Percentiles rank a stretch among this genome's conserved stretches.
Conservation (phyloP, 345 rosid species). For the Arabidopsis suecica region DNA sequence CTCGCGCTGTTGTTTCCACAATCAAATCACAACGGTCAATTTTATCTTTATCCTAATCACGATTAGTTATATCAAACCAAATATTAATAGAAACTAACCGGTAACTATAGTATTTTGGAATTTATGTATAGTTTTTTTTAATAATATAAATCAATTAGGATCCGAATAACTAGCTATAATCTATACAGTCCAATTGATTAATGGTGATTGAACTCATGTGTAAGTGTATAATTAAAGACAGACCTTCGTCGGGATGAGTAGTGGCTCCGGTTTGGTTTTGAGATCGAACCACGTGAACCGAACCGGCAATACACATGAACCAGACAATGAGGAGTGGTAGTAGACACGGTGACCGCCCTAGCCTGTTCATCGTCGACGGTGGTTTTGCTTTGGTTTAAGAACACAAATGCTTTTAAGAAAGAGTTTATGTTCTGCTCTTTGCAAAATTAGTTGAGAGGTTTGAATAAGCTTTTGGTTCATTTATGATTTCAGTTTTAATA, state of each 20-base stretch:
- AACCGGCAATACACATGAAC: constrained; percentile 14
- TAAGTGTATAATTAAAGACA: background rate
- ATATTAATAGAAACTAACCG: too few species aligned
- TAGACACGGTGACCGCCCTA: background rate
- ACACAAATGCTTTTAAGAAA: too few species aligned
- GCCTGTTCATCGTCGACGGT: constrained; percentile 1
- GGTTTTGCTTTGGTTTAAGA: background rate
- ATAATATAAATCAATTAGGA: too few species aligned
- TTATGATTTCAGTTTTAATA: too few species aligned
- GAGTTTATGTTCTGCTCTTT: too few species aligned
- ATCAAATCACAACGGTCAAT: background rate
- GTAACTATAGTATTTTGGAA: too few species aligned
- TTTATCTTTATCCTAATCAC: too few species aligned
- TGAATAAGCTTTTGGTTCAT: too few species aligned
- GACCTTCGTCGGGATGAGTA: constrained; percentile 36
- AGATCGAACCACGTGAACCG: constrained; percentile 25
- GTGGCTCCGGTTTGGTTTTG: constrained; percentile 33
- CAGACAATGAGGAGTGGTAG: constrained; percentile 24
- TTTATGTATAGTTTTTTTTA: too few species aligned
- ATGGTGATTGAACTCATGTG: too few species aligned
- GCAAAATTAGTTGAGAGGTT: background rate
- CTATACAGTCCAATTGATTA: too few species aligned
- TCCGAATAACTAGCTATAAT: too few species aligned
- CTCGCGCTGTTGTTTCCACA: constrained; percentile 24
- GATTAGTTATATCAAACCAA: background rate